Base-by-base conservation (phyloP, 2,329 filamentous ascomycete species). In the Sporothrix curviconia region DNA sequence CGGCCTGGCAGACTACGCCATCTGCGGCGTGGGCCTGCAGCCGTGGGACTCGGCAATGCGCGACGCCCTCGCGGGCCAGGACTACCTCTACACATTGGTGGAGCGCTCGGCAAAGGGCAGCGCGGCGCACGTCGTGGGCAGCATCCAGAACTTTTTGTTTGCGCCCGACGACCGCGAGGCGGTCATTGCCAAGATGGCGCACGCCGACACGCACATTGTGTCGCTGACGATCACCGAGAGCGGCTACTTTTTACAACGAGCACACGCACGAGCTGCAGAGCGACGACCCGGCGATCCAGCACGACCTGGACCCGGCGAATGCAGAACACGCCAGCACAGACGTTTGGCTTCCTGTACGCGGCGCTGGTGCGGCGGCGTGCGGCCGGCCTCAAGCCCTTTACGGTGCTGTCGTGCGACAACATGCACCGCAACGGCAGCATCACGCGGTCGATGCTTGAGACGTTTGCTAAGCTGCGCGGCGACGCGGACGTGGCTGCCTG, bases 371-470 rank as follows among this genome's bases (percentile, higher is more conserved):
- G 72, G 53, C 78, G 78, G 51, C 69, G 74, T 64, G 63, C 68
- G 56, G 67, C 71, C 46, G 77, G 77, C 3, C 72, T 78, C 49
- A 75, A 73, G 66, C 78, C 78, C 44, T 80, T 80, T 67, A 80
- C 78, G 61, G 77, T 80, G 30, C 64, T 80, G 64, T 80, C 78
- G 4, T 80, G 78, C 65, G 78, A 80, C 66, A 80, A 80, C 69
- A 80, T 80, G 77, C 77, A 79, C 70, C 78, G 78, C 71, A 80
- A 80, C 66, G 78, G 78, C 55, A 69, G 74, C 66, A 80, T 80
- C 67, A 77, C 76, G 6, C 76, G 76, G 36, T 64, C 71, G 66
- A 80, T 80, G 78, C 75, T 80, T 36, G 64, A 70, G 61, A 74
- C 77, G 2, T 80, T 80, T 63, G 78, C 78, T 2, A 70, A 70